A percentile compares a stretch with the other conserved stretches of the same genome.
phyloP scores from a whole-genome alignment of 352 stramenopile species.

The Phytophthora meadii region DNA sequence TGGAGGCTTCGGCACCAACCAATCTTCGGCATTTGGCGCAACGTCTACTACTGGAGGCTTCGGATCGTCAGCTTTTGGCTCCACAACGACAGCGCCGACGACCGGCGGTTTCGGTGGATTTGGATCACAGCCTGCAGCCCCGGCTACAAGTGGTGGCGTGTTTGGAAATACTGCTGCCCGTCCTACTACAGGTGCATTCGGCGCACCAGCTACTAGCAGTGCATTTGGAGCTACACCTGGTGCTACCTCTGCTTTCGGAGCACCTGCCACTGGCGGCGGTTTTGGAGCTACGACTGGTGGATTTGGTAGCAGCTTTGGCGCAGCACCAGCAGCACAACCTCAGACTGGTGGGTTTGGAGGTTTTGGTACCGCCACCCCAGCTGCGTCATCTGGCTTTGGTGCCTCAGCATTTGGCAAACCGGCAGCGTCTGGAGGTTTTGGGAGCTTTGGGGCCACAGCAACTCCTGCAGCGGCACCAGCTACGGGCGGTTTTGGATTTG shows the following conservation, averaged over 20 bases:
- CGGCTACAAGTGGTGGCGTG: conserved; percentile 35
- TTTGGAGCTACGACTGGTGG: conserved; percentile 52
- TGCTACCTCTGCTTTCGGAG: conserved; percentile 48
- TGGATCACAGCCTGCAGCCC: conserved; percentile 47
- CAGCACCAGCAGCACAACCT: conserved; percentile 38
- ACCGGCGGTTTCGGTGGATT: conserved; percentile 59
- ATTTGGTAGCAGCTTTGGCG: conserved; percentile 67
- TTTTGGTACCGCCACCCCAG: conserved; percentile 51
- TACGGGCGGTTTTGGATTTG: conserved; percentile 52
- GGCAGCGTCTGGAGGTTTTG: conserved; percentile 41
- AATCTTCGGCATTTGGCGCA: conserved; percentile 47
- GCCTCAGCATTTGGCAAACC: conserved; percentile 56
- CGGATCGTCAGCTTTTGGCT: conserved; percentile 45
- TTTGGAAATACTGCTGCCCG: conserved; percentile 46
- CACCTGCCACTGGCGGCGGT: conserved; percentile 33
- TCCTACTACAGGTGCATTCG: conserved; percentile 38
- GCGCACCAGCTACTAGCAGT: conserved; percentile 44
- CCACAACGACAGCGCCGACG: conserved; percentile 25
- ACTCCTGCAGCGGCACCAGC: conserved; percentile 39
- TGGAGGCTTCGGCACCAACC: conserved; percentile 40
- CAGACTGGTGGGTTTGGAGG: conserved; percentile 56
- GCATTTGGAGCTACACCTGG: conserved; percentile 50
- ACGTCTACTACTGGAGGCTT: conserved; percentile 45
- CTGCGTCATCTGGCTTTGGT: conserved; percentile 49
- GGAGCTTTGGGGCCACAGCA: conserved; percentile 44